These are phyloP conservation scores for Termitomyces bulborhizus DNA, from an alignment of 768 basidiomycete genomes.

Conservation along the genomic window DNA sequence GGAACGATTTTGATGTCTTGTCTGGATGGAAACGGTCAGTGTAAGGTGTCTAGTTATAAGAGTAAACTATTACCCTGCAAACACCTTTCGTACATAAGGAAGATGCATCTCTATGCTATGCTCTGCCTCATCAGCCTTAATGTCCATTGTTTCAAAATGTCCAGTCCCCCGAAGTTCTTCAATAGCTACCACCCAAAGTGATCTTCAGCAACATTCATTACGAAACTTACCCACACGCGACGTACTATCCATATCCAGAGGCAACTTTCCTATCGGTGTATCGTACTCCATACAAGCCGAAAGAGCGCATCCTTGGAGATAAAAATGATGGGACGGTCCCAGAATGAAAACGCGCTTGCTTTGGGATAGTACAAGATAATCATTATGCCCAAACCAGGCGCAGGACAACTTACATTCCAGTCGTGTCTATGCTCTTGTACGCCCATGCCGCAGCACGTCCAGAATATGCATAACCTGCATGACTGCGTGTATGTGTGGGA, in stretches of 20 bases:
- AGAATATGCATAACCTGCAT: constrained; percentile 95
- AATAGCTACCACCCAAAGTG: constrained; percentile 43
- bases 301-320: constrained; percentile 83
- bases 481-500: constrained; percentile 37
- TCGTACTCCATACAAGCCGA: constrained; percentile 71
- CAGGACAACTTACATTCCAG: constrained; percentile 62
- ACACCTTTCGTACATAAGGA: constrained; percentile 82
- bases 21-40: constrained; percentile 27
- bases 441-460: constrained; percentile 96
- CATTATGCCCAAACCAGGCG: neutral
- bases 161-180: constrained; percentile 57
- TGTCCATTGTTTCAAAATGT: constrained; percentile 63
- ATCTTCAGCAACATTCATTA: neutral
- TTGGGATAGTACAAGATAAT: neutral
- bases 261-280: constrained; percentile 81
- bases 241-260: constrained; percentile 76
- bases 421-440: constrained; percentile 81
- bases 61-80: constrained; percentile 55
- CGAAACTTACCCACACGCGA: neutral
- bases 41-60: neutral
- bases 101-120: constrained; percentile 99
- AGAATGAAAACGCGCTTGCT: constrained; percentile 93
- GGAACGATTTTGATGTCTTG: constrained; percentile 81
- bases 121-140: constrained; percentile 80
- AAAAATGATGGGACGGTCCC: constrained; percentile 92